Base-by-base conservation (phyloP, 306 rosid species). In the Fragaria vesca region DNA sequence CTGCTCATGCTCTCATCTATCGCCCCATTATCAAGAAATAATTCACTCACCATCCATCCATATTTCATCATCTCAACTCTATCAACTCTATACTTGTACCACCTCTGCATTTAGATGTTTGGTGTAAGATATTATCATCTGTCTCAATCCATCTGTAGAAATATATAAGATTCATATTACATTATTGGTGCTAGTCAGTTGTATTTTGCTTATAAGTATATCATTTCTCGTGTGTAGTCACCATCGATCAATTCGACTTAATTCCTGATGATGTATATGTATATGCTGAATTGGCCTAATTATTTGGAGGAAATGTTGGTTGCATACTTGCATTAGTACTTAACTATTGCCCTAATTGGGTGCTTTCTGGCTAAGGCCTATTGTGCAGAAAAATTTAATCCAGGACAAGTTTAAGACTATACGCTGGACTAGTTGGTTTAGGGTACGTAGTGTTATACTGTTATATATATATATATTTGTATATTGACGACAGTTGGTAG, bases 1-100 rank as follows among this genome's bases (percentile, higher is more conserved):
- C 82, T 17, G 89, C 89, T 15, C 77, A 79, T 60, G 81, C 24
- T 20, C 88, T 79, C 82, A 55, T 79, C 66, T 42, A 63, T 38
- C 52, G 47, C 60, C 60, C 71, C 12, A 11, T 48, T 62, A 0
- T 28, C 36, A 62, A 28, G 3, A 61, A 4, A 6, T 28, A 28
- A 61, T 15, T 5, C 4, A 28, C 30, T 21, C 66, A 28, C 11
- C 66, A 58, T 58, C 30, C 63, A n/a, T 57, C 63, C 12, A 21
- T 57, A 24, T 10, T 4, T 40, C 45, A 61, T 61, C 38, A 4
- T 28, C 66, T 61, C 67, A 60, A 60, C 16, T 26, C 30, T 26
- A 60, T 61, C 67, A 60, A 60, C 16, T 26, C 30, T 26, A 60
- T 26, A 26, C 36, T 54, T 54, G 26, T 52, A 18, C 24, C 12